Percentiles rank a stretch among this genome's conserved stretches.
These are phyloP conservation scores for Rhizophagus clarus DNA, from an alignment of 192 early-diverging fungal species.

Conservation along the genomic window DNA sequence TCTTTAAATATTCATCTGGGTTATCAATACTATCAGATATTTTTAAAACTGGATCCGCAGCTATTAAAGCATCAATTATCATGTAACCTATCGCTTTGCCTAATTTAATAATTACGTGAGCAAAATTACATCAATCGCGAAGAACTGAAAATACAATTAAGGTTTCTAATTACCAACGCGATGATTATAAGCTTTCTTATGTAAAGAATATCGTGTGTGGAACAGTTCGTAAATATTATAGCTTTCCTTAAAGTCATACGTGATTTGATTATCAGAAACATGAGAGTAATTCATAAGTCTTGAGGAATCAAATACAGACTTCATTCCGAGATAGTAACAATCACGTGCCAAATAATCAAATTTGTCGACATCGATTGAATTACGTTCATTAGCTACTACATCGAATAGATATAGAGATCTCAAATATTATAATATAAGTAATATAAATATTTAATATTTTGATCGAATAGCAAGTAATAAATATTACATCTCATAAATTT, in stretches of 20 bases:
- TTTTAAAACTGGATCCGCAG: constrained; percentile 71
- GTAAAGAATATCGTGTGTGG: constrained; percentile 77
- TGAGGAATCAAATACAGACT: constrained; percentile 45
- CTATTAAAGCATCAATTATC: constrained; percentile 82
- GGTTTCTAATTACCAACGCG: constrained; percentile 59
- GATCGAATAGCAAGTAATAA: background rate
- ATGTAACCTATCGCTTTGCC: constrained; percentile 83
- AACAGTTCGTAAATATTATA: constrained; percentile 88
- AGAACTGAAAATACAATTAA: background rate
- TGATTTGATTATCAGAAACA: constrained; percentile 87
- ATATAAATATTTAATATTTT: background rate
- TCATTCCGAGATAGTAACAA: constrained; percentile 79
- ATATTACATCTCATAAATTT: too few species aligned
- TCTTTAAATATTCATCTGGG: constrained; percentile 65
- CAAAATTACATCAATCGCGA: background rate
- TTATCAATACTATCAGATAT: constrained; percentile 65
- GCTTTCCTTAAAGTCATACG: constrained; percentile 87
- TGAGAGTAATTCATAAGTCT: constrained; percentile 79
- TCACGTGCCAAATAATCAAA: constrained; percentile 80
- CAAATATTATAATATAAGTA: too few species aligned
- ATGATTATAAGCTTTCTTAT: constrained; percentile 89
- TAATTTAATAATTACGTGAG: background rate
- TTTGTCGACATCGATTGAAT: constrained; percentile 94
- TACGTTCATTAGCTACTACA: constrained; percentile 95
- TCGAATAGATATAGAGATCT: constrained; percentile 81